Evolutionary conservation across 139 green algal species (phyloP), one percentile per base, ranked within the genome.

Genomic region (Pseudopediastrum boryanum): DNA sequence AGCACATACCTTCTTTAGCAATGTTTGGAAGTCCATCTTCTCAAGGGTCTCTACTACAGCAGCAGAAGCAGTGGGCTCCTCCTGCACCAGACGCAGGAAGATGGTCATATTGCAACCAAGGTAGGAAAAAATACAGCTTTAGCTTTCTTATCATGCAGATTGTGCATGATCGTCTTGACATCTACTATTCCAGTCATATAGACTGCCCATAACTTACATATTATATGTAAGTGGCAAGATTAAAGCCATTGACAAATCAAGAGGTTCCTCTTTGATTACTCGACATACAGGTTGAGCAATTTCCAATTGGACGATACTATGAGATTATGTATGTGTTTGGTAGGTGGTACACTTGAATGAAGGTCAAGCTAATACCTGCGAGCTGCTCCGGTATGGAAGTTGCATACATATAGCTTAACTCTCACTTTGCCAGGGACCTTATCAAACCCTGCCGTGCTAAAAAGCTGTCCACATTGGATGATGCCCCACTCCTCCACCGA

Each of bases 11-110:
- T 29, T 33, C 33, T 71, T 71, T 25, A 71, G 52, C 66, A 77
- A 38, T 3, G 13, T 23, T 8, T 19, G 6, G 48, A 68, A 77
- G 4, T 63, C 67, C 39, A 89, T 52, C 75, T 89, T 75, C 5
- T 92, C 86, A 87, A 95, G 93, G 36, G 78, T 91, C 3, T 82
- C 78, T 1, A 78, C 63, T 19, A 94, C 78, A 6, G 86, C 88
- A 0, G 79, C 77, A 51, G 43, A 83, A 35, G 90, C 90, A 23
- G 82, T 84, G 3, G 86, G 82, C 8, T 64, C 66, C n/a, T 91
- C 84, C 38, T 89, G 70, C 52, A 71, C n/a, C n/a, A 25, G 84
- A 81, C 10, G 84, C 39, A 44, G 71, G 38, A 75, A 54, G 35
- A 64, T n/a, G n/a, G n/a, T n/a, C n/a, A n/a, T n/a, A 29, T 29